These are phyloP conservation scores for Chaetoceros tenuissimus DNA, from an alignment of 108 stramenopile genomes.

Conservation along the genomic window DNA sequence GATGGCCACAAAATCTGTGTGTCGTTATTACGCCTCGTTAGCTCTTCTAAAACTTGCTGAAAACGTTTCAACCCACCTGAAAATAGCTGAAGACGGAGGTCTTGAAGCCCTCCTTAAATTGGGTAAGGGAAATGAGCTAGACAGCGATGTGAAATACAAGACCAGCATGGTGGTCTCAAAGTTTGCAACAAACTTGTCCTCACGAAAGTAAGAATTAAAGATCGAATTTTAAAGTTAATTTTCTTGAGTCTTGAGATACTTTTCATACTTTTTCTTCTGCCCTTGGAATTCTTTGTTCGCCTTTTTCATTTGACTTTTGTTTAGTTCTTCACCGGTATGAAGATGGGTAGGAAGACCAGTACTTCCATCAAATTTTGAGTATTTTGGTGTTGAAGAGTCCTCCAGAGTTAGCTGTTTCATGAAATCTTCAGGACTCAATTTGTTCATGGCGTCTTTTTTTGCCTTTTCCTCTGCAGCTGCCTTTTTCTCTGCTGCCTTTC, in stretches of 20 bases:
- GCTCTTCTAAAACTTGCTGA: constrained; percentile 82
- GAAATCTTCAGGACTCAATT: constrained; percentile 18
- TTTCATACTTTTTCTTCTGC: constrained; percentile 40
- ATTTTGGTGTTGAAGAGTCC: constrained; percentile 22
- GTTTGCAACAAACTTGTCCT: neutral
- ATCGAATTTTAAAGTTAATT: neutral
- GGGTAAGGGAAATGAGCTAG: constrained; percentile 50
- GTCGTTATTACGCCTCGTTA: constrained; percentile 77
- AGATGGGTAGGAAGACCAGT: constrained; percentile 47
- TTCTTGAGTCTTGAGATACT: constrained; percentile 3
- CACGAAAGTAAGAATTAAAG: neutral
- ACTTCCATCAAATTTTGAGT: constrained; percentile 36
- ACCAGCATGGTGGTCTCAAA: constrained; percentile 10
- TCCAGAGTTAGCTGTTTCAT: constrained; percentile 19
- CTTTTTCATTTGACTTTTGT: constrained; percentile 43
- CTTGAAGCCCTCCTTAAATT: constrained; percentile 69
- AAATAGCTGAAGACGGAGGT: constrained; percentile 77
- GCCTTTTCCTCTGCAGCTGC: constrained; percentile 49
- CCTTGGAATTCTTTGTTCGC: constrained; percentile 29
- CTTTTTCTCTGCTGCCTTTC: constrained; percentile 37
- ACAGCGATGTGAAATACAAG: constrained; percentile 72
- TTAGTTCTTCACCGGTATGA: constrained; percentile 23
- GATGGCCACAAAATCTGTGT: constrained; percentile 64
- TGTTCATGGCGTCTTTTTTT: constrained; percentile 29
- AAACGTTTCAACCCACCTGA: constrained; percentile 80